These are phyloP conservation scores for Sclerotinia sclerotiorum DNA, from an alignment of 2,329 filamentous ascomycete species.

Conservation along the genomic window DNA sequence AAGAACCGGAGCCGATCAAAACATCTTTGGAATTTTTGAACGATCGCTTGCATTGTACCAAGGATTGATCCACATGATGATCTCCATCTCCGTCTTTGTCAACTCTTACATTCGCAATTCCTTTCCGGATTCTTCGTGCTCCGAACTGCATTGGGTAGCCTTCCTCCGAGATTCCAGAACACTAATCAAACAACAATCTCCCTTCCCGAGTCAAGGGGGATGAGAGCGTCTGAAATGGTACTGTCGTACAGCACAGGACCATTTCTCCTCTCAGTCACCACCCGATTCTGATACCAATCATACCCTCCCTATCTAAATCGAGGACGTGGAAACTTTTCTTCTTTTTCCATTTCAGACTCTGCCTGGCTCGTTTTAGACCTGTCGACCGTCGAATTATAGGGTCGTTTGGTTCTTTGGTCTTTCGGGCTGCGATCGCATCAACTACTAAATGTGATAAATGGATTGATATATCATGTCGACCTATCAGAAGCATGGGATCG, in stretches of 20 bases:
- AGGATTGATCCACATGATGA: constrained; percentile 12
- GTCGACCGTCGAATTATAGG: no score
- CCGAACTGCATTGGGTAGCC: constrained; percentile 9
- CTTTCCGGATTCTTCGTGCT: constrained; percentile 8
- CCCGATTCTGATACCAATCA: no score
- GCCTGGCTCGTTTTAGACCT: no score
- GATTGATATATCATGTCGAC: no score
- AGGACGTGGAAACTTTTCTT: no score
- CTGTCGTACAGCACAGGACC: no score
- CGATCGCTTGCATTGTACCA: not conserved
- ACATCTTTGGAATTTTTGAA: not conserved
- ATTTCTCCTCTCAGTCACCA: no score
- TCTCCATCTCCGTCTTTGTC: constrained; percentile 6
- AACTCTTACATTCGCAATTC: not conserved
- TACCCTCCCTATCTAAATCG: no score
- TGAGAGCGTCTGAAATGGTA: not conserved
- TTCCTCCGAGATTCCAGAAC: not conserved
- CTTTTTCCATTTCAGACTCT: not conserved
- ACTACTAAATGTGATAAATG: no score
- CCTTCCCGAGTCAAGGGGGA: not conserved
- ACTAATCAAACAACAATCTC: constrained; percentile 17
- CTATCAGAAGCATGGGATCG: no score
- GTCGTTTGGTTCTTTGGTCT: no score
- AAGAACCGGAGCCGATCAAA: not conserved
- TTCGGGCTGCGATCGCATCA: no score